These are phyloP conservation scores for Sporothrix curviconia DNA, from an alignment of 2,329 filamentous ascomycete species.

Conservation along the genomic window DNA sequence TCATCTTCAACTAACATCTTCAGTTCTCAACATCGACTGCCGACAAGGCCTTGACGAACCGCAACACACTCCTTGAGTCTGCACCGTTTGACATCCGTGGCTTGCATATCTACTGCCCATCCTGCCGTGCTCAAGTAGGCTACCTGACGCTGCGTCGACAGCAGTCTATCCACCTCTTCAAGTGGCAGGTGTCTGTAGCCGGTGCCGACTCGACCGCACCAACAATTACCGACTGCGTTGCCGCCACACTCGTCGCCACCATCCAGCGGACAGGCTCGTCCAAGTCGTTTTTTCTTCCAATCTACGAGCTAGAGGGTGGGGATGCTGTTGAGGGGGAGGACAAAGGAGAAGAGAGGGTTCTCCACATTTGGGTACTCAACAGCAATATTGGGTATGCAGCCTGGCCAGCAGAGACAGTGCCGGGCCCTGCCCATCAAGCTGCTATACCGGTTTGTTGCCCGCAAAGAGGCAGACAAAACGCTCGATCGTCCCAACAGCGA, in stretches of 20 bases:
- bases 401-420: too few species aligned
- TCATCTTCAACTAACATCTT: background rate
- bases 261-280: constrained; percentile 52
- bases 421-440: constrained; percentile 44
- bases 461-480: constrained; percentile 40
- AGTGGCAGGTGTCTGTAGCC: constrained; percentile 43
- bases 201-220: background rate
- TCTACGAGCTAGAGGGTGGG: constrained; percentile 17
- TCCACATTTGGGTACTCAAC: constrained; percentile 53
- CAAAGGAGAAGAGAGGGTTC: constrained; percentile 20
- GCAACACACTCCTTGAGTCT: constrained; percentile 21
- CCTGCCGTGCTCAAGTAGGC: constrained; percentile 42
- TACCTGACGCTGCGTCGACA: constrained; percentile 38
- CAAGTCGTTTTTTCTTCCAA: constrained; percentile 47
- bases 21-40: constrained; percentile 34
- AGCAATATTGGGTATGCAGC: constrained; percentile 47
- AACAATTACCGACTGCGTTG: constrained; percentile 44
- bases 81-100: constrained; percentile 8
- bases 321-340: too few species aligned
- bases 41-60: constrained; percentile 24
- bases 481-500: constrained; percentile 47
- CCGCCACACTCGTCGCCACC: constrained; percentile 46
- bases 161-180: constrained; percentile 46
- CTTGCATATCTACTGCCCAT: constrained; percentile 39
- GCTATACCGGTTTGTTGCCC: constrained; percentile 40